phyloP scores from a whole-genome alignment of 768 basidiomycete genomes.

The Boletus coccyginus region DNA sequence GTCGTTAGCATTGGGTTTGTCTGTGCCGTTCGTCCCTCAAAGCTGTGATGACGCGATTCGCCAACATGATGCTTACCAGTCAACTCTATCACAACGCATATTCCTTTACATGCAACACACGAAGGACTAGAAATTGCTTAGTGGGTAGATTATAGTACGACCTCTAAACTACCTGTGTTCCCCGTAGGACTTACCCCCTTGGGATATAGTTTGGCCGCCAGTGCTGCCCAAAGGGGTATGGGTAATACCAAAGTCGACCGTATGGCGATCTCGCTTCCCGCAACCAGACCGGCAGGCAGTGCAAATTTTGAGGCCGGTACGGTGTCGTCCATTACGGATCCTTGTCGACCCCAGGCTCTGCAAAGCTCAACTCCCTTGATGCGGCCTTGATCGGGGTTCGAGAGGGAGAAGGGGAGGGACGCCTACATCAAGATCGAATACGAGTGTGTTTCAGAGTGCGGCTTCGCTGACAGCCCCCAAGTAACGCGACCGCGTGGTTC shows the following conservation, averaged over 20 bases:
- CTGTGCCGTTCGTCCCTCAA: background rate
- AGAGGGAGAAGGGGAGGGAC: background rate
- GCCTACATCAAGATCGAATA: too few relatives aligned
- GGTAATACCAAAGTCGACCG: too few relatives aligned
- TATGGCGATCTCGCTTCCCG: background rate
- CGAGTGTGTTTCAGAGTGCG: background rate
- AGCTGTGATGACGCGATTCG: background rate
- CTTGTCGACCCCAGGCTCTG: background rate
- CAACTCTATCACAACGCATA: background rate
- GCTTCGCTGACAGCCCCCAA: background rate
- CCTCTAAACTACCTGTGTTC: too few relatives aligned
- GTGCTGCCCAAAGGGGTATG: too few relatives aligned
- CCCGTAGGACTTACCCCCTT: too few relatives aligned
- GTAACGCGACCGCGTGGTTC: background rate
- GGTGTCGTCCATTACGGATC: background rate
- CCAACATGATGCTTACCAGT: background rate
- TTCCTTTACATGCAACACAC: too few relatives aligned
- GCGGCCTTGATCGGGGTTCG: background rate
- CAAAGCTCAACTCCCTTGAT: background rate
- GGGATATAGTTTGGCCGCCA: too few relatives aligned
- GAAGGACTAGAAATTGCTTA: too few relatives aligned
- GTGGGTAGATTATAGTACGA: too few relatives aligned
- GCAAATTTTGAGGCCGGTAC: background rate
- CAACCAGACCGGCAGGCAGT: constrained; percentile 2
- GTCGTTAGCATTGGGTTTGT: background rate